Base-by-base conservation (phyloP, 768 basidiomycete genomes). In the Tricholoma furcatifolium region DNA sequence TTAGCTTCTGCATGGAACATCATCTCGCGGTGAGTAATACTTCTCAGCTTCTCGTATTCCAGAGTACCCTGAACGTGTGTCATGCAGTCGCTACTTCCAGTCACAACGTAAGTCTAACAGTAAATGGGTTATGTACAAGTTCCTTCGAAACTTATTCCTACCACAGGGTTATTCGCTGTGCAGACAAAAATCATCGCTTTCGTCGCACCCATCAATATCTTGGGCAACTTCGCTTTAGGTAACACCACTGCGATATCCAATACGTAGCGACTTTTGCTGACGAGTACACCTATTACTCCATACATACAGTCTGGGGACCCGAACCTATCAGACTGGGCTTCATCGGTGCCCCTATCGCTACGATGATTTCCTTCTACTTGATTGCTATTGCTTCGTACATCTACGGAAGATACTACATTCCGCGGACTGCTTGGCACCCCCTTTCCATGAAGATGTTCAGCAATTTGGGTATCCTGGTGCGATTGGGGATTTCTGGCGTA, bases 331-430 rank as follows among this genome's bases (percentile, higher is more conserved):
- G 88, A 8, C 73, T 97, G 2, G 94, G 94, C 1, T 98, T 91
- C 71, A 82, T 89, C 46, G 95, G 95, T 10, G 95, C 94, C 3
- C 95, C 96, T 0, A 74, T 98, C 14, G 88, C 94, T 0, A 92
- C 93, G 2, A 83, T 87, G 0, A 76, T 93, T 44, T 88, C 88
- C 15, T 90, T 92, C 72, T 95, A 93, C 66, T 73, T 95, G 18
- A 84, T 93, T 41, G 73, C 83, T 0, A 50, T 80, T 34, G 61
- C 75, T 39, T 88, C 82, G 2, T 70, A 88, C 46, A 49, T 77
- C 35, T 90, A 88, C 54, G 88, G 81, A 9, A 66, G 83, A 20
- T 78, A 75, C 62, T 81, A 77, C 62, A 74, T 80, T 12, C 68
- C 89, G 69, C 53, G 70, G n/a, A 87, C 82, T 0, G 94, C 93